Evolutionary conservation across 2,329 filamentous ascomycete species (phyloP).

Genomic region (Paecilomyces niveus): DNA sequence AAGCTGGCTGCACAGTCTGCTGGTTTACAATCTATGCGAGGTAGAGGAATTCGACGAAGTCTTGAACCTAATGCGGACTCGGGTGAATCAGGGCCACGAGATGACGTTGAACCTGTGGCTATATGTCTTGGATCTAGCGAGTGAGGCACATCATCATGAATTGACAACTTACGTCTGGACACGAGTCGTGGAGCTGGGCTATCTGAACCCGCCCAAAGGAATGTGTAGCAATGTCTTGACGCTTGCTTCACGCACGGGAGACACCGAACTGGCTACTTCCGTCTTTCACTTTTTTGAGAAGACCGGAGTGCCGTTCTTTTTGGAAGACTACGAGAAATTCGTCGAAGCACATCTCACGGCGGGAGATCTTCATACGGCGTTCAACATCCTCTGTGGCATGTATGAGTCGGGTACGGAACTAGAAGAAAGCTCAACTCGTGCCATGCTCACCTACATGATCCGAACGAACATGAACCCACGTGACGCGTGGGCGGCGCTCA

Average conservation of each 20-base stretch:
- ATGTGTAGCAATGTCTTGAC: conserved; percentile 63
- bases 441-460: conserved; percentile 53
- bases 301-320: conserved; percentile 48
- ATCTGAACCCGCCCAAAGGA: conserved; percentile 57
- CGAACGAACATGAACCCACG: conserved; percentile 40
- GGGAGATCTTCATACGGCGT: conserved; percentile 57
- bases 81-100: conserved; percentile 40
- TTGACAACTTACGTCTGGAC: conserved; percentile 68
- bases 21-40: conserved; percentile 66
- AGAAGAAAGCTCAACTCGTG: conserved; percentile 54
- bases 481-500: conserved; percentile 51
- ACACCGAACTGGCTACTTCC: conserved; percentile 61
- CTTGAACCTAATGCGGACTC: conserved; percentile 57
- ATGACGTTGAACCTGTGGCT: conserved; percentile 58
- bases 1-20: conserved; percentile 70
- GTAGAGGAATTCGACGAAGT: conserved; percentile 71
- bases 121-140: conserved; percentile 69
- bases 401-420: conserved; percentile 53
- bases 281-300: conserved; percentile 60
- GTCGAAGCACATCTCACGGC: conserved; percentile 60
- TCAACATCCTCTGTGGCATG: conserved; percentile 70
- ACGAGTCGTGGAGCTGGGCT: conserved; percentile 51
- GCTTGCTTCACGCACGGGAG: conserved; percentile 61
- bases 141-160: conserved; percentile 53
- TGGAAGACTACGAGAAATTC: conserved; percentile 73